Percentiles rank a stretch among this genome's conserved stretches.
Evolutionary conservation across 2,329 filamentous ascomycete species (phyloP).

Genomic region (Fusarium fujikuroi): DNA sequence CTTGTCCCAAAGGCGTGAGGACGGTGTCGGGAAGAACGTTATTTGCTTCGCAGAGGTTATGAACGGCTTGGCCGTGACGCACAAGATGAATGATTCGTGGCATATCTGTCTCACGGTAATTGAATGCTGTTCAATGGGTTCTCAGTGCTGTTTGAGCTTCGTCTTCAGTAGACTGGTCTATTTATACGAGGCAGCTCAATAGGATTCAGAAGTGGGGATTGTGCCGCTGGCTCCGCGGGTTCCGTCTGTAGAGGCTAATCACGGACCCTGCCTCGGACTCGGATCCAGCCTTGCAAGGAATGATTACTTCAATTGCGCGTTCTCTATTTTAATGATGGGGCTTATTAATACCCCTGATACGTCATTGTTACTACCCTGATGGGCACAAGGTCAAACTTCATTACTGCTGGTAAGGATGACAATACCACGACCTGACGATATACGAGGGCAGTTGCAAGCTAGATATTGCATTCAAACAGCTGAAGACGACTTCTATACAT

Average conservation of each 20-base stretch:
- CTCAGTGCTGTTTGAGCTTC: rapidly evolving
- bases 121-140: rapidly evolving
- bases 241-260: rapidly evolving
- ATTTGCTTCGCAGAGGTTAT: not conserved
- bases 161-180: rapidly evolving
- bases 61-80: not conserved
- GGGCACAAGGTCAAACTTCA: not conserved
- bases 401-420: not conserved
- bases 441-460: rapidly evolving
- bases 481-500: not conserved
- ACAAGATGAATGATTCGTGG: not conserved
- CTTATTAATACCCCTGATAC: rapidly evolving
- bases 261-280: not conserved
- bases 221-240: not conserved
- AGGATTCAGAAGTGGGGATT: not conserved
- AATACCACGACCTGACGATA: rapidly evolving
- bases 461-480: too few species aligned
- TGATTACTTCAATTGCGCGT: rapidly evolving
- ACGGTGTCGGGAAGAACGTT: not conserved
- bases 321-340: rapidly evolving
- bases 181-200: not conserved
- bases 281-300: not conserved
- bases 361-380: not conserved
- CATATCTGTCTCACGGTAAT: not conserved
- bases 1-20: not conserved